Conservation (phyloP, 2,329 filamentous ascomycete species). For the Pochonia chlamydosporia region DNA sequence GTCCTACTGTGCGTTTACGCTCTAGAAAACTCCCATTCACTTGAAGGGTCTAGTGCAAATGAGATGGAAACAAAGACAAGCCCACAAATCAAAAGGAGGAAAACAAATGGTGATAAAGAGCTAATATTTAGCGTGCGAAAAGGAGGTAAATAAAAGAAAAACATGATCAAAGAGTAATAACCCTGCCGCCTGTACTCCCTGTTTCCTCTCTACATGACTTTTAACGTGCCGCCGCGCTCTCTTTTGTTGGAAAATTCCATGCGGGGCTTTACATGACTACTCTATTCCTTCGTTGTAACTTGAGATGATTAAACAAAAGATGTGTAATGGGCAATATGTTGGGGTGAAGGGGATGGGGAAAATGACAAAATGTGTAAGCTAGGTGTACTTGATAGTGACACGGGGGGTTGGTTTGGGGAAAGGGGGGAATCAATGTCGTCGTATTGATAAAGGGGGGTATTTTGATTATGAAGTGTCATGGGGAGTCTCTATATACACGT, state of each 20-base stretch:
- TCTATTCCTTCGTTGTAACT: conserved; percentile 32
- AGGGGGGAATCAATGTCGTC: conserved; percentile 21
- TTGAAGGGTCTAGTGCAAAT: conserved; percentile 25
- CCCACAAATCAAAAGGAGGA: not conserved
- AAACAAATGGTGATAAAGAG: not conserved
- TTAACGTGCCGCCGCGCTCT: conserved; percentile 28
- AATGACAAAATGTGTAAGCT: conserved; percentile 11
- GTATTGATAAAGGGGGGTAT: conserved; percentile 24
- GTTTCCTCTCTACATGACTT: conserved; percentile 37
- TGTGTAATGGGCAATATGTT: conserved; percentile 7
- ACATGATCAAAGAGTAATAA: conserved; percentile 14
- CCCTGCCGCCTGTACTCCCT: conserved; percentile 33
- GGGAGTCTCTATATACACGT: conserved; percentile 30
- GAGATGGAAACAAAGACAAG: conserved; percentile 11
- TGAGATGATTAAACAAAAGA: conserved; percentile 19
- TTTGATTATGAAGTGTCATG: conserved; percentile 32
- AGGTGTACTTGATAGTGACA: conserved; percentile 6
- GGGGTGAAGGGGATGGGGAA: conserved; percentile 4
- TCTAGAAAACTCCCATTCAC: conserved; percentile 22
- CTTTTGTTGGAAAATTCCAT: conserved; percentile 15
- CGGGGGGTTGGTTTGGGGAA: conserved; percentile 15
- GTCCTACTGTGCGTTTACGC: conserved; percentile 3
- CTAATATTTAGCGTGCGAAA: conserved; percentile 4
- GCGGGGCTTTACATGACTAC: conserved; percentile 35
- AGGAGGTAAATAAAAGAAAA: conserved; percentile 15